Evolutionary conservation across 1,284 basidiomycete genomes (phyloP).

Genomic region (Apiotrichum laibachii): DNA sequence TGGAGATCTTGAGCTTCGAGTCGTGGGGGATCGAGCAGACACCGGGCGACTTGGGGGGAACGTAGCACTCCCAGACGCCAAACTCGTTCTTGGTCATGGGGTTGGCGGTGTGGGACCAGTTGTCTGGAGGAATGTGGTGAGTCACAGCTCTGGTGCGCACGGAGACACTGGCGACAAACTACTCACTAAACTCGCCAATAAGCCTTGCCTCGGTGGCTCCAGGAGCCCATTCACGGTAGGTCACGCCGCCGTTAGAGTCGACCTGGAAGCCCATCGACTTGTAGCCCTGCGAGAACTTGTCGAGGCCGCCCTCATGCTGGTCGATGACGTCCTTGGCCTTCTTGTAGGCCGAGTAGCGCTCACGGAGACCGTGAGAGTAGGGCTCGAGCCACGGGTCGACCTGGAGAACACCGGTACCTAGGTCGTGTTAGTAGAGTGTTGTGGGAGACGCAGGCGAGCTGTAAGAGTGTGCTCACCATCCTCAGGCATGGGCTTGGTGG

Average conservation of each 20-base stretch:
- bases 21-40: constrained; percentile 86
- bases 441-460: too few relatives aligned
- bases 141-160: background rate
- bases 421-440: background rate
- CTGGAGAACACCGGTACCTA: constrained; percentile 45
- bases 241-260: constrained; percentile 64
- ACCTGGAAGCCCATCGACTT: constrained; percentile 80
- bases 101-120: constrained; percentile 80
- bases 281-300: constrained; percentile 83
- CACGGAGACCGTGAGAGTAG: constrained; percentile 66
- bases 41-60: constrained; percentile 69
- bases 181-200: constrained; percentile 95
- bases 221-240: constrained; percentile 95
- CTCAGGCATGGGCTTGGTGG: background rate
- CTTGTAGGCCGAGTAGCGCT: constrained; percentile 68
- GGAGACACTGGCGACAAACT: background rate
- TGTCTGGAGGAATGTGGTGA: constrained; percentile 57
- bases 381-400: constrained; percentile 62
- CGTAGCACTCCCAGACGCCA: constrained; percentile 85
- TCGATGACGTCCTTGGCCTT: constrained; percentile 73
- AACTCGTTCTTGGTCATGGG: constrained; percentile 82
- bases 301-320: constrained; percentile 79
- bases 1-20: constrained; percentile 91
- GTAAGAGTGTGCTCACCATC: constrained; percentile 5
- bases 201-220: constrained; percentile 77